These are phyloP conservation scores for Backusella sp. DNA, from an alignment of 192 early-diverging fungal species.

Conservation along the genomic window DNA sequence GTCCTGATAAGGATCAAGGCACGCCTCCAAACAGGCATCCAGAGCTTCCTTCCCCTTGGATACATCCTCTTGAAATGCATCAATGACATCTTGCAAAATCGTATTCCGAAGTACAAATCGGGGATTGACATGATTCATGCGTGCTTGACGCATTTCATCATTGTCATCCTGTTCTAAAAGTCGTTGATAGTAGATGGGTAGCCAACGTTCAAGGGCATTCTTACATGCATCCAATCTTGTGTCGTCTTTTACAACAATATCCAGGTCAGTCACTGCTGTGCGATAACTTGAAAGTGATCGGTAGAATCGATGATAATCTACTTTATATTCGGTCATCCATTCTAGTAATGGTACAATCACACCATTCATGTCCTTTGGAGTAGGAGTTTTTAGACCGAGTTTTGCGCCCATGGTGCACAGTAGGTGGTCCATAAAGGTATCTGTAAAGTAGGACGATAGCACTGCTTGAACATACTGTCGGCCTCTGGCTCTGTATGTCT, in stretches of 20 bases:
- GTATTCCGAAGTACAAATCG: constrained; percentile 76
- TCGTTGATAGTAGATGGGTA: constrained; percentile 54
- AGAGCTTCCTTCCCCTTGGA: constrained; percentile 37
- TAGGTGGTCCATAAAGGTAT: constrained; percentile 49
- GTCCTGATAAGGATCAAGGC: constrained; percentile 56
- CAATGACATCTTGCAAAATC: constrained; percentile 68
- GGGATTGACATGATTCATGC: constrained; percentile 74
- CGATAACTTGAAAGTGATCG: constrained; percentile 58
- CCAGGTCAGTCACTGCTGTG: constrained; percentile 16
- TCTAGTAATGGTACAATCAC: constrained; percentile 66
- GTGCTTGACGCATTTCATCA: constrained; percentile 30
- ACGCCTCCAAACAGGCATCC: constrained; percentile 45
- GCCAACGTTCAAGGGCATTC: constrained; percentile 47
- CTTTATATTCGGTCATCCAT: constrained; percentile 55
- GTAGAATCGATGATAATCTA: constrained; percentile 80
- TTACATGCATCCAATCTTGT: constrained; percentile 30
- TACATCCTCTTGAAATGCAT: constrained; percentile 41
- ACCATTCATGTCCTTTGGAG: constrained; percentile 35
- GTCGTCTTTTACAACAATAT: constrained; percentile 29
- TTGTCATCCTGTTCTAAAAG: constrained; percentile 30
- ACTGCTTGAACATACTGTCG: constrained; percentile 49
- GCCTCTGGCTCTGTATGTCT: constrained; percentile 31
- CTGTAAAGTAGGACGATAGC: constrained; percentile 47
- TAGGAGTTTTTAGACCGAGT: constrained; percentile 40
- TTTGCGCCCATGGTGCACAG: constrained; percentile 60